A percentile compares a stretch with the other conserved stretches of the same genome.
phyloP scores from a whole-genome alignment of 805 yeast genomes.

The Blastobotrys attinorum region DNA sequence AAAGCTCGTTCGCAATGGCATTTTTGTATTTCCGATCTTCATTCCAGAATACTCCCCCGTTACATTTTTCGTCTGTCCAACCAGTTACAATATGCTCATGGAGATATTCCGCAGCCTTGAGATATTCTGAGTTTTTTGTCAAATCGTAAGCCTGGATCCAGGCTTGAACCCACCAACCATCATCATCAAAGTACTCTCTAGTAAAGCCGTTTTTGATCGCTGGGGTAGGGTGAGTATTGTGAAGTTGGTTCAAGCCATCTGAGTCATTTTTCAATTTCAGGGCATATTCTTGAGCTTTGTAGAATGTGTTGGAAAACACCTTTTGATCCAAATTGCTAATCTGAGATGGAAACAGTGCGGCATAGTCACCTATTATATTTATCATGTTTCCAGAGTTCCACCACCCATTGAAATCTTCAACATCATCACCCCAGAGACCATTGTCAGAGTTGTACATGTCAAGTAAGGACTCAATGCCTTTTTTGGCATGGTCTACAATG shows the following conservation, averaged over 20 bases:
- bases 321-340: too few relatives aligned
- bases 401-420: neutral
- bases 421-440: slow-evolving; percentile 1
- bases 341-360: neutral
- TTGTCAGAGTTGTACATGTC: neutral
- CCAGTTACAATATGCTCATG: slow-evolving; percentile 4
- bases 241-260: neutral
- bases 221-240: slow-evolving; percentile 1
- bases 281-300: slow-evolving; percentile 1
- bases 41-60: slow-evolving; percentile 14
- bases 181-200: slow-evolving; percentile 12
- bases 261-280: neutral
- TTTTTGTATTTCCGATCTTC: slow-evolving; percentile 6
- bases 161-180: slow-evolving; percentile 15
- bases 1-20: slow-evolving; percentile 14
- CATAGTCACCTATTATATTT: neutral
- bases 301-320: slow-evolving; percentile 2
- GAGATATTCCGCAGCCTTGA: slow-evolving; percentile 8
- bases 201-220: slow-evolving; percentile 9
- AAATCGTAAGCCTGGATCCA: slow-evolving; percentile 12
- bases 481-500: neutral
- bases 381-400: slow-evolving; percentile 5
- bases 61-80: slow-evolving; percentile 10
- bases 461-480: neutral
- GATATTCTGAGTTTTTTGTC: slow-evolving; percentile 6